Evolutionary conservation across 306 rosid genomes (phyloP).

Genomic region (Datisca glomerata): DNA sequence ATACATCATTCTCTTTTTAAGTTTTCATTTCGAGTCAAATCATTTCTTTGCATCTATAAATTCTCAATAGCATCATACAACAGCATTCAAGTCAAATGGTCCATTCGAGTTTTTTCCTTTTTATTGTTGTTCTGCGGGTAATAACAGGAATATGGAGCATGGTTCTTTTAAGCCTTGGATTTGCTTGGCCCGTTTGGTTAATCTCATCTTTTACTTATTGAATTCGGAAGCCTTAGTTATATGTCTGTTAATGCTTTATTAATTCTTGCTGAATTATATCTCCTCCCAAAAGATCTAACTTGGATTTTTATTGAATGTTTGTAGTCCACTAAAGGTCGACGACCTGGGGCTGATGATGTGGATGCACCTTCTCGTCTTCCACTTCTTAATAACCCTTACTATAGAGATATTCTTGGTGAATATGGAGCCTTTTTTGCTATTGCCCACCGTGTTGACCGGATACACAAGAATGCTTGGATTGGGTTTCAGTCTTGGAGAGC

Average conservation of each 20-base stretch:
- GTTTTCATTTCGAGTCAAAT: too few species aligned
- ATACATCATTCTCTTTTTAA: too few species aligned
- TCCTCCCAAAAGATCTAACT: neutral
- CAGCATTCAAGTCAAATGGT: too few species aligned
- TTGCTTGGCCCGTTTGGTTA: too few species aligned
- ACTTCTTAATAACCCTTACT: constrained; percentile 62
- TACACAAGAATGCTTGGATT: constrained; percentile 95
- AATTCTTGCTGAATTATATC: neutral
- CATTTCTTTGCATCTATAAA: too few species aligned
- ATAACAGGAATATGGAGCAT: too few species aligned
- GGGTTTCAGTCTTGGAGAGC: constrained; percentile 99
- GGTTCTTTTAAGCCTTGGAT: too few species aligned
- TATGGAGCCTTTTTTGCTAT: constrained; percentile 86
- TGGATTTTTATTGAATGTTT: constrained; percentile 16
- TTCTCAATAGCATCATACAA: too few species aligned
- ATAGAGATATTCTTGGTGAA: constrained; percentile 74
- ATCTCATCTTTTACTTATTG: neutral
- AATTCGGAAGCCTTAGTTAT: neutral
- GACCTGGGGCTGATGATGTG: constrained; percentile 67
- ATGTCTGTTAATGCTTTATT: neutral
- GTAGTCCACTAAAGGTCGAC: constrained; percentile 80
- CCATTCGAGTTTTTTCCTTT: too few species aligned
- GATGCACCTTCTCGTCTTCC: constrained; percentile 92
- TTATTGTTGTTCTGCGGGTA: too few species aligned
- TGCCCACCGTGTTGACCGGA: constrained; percentile 75